These are phyloP conservation scores for Silene uniflora DNA, from an alignment of 148 eudicot genomes.

Conservation along the genomic window DNA sequence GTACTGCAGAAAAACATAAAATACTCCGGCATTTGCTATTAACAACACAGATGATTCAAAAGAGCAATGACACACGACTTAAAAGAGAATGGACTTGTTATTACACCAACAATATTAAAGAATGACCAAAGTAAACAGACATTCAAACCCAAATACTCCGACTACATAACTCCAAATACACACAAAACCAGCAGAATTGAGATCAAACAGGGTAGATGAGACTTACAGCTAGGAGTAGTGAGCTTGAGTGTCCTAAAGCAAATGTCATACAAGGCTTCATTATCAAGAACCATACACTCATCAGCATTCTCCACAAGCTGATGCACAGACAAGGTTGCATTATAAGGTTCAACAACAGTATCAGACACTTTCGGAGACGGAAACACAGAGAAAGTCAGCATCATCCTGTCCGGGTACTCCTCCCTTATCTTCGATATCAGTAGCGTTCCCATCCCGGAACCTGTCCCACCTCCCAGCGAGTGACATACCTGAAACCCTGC, in stretches of 20 bases:
- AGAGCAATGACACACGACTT: too few relatives aligned
- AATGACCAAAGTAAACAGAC: too few relatives aligned
- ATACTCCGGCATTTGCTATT: too few relatives aligned
- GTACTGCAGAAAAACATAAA: too few relatives aligned
- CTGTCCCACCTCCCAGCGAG: slow-evolving; percentile 9
- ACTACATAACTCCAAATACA: too few relatives aligned
- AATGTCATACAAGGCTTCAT: slow-evolving; percentile 16
- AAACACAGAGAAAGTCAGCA: slow-evolving; percentile 16
- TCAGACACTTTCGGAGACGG: slow-evolving; percentile 13
- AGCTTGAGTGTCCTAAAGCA: slow-evolving; percentile 19
- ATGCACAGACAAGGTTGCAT: slow-evolving; percentile 15
- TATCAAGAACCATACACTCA: slow-evolving; percentile 18
- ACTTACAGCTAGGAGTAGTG: slow-evolving; percentile 19
- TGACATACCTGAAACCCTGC: slow-evolving; percentile 16
- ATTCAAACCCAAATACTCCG: too few relatives aligned
- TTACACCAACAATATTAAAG: too few relatives aligned
- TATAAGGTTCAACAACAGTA: slow-evolving; percentile 15
- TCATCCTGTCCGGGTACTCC: slow-evolving; percentile 13
- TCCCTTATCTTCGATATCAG: slow-evolving; percentile 14
- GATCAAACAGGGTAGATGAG: background rate
- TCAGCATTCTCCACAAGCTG: slow-evolving; percentile 17
- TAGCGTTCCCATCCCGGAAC: slow-evolving; percentile 16
- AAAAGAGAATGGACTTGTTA: too few relatives aligned
- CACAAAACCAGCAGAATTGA: background rate
- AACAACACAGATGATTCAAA: too few relatives aligned